phyloP scores from a whole-genome alignment of 1,284 basidiomycete species.

The Fomitopsis pinicola region DNA sequence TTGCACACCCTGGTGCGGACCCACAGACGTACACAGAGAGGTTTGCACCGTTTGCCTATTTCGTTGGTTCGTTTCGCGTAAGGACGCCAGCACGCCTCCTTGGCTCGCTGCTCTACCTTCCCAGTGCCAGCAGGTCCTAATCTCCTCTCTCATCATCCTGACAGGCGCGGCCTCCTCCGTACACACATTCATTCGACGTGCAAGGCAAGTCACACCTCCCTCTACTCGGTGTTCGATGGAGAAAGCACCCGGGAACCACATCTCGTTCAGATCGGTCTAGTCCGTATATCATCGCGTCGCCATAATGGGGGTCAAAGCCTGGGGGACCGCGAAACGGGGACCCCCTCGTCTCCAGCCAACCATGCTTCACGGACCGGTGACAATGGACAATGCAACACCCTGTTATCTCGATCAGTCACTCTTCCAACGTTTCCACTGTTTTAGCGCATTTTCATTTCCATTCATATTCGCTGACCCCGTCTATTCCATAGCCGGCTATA shows the following conservation, averaged over 20 bases:
- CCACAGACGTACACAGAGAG: constrained; percentile 24
- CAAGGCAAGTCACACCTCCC: constrained; percentile 36
- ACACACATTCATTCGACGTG: constrained; percentile 49
- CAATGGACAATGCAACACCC: constrained; percentile 8
- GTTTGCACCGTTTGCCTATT: constrained; percentile 21
- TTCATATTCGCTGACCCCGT: constrained; percentile 5
- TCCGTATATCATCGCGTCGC: neutral
- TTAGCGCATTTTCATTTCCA: neutral
- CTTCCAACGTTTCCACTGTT: neutral
- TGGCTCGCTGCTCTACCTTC: constrained; percentile 15
- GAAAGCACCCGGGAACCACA: neutral
- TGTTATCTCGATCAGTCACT: neutral
- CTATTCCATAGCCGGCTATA: constrained; percentile 11
- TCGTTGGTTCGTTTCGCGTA: constrained; percentile 19
- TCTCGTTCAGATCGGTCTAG: neutral
- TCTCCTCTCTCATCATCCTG: constrained; percentile 15
- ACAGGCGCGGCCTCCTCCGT: constrained; percentile 72
- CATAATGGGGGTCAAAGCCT: neutral
- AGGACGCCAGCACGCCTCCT: constrained; percentile 19
- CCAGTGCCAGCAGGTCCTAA: constrained; percentile 15
- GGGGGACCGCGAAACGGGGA: neutral
- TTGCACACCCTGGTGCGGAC: constrained; percentile 18
- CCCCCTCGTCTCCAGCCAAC: neutral
- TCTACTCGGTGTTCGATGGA: neutral
- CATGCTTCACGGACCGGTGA: neutral